Evolutionary conservation across 1,284 basidiomycete species (phyloP), one percentile per base, ranked within the genome.

Genomic region (Trametes sp.): DNA sequence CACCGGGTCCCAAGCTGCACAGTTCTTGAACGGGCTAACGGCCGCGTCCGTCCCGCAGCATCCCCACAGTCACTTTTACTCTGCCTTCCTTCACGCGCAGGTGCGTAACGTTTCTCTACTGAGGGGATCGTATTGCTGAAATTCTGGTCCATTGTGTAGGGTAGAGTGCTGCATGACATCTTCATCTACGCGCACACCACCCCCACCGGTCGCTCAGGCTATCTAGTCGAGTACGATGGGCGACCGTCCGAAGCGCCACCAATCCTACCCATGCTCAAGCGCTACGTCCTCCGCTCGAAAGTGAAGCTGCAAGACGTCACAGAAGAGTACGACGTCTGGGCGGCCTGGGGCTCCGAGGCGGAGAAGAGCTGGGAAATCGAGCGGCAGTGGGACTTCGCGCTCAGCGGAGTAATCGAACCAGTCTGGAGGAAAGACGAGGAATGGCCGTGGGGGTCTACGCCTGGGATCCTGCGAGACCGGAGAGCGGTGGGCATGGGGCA

Each of bases 21-120:
- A 90, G 64, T 98, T 98, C 73, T 84, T 98, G 62, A 94, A 98
- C 74, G 97, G 97, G 21, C 79, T 98, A 49, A 83, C 96, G 50
- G 83, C 90, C 44, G 86, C 80, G 73, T 86, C 81, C 69, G 85
- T 91, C 54, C 84, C 79, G 2, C 75, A 77, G 29, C 77, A 80
- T 41, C 74, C 83, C 8, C 79, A 76, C 57, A 80, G 82, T 41
- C 88, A 89, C 5, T 82, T 88, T 65, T 98, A 91, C 74, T 88
- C 92, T 29, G 88, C 89, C 0, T 90, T 98, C 72, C 80, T 98
- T 31, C 93, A 95, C 72, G 92, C 96, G 41, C 93, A 95, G 82
- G 94, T 90, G 76, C 13, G 53, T n/a, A 8, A 16, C 19, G n/a
- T 16, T 3, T 10, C n/a, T 4, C 16, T 4, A n/a, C 48, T 2